Base-by-base conservation (phyloP, 768 basidiomycete species). In the Lentinula raphanica region DNA sequence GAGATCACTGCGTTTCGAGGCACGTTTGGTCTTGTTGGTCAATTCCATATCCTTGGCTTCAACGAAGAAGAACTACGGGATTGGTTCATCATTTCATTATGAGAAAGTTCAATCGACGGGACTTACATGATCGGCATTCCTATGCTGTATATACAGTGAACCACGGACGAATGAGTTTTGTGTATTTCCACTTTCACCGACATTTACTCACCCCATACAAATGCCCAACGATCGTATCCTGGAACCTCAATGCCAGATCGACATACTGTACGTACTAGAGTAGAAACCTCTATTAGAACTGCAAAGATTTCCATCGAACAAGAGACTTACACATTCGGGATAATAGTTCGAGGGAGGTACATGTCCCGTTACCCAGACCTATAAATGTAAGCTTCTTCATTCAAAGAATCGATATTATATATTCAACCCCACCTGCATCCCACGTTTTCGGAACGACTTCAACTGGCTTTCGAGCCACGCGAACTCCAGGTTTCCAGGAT, bases 391-490 rank as follows among this genome's bases (percentile, higher is more conserved):
- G 27, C 44, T 44, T 56, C 49, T 46, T 23, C n/a, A 9, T 21
- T 38, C 13, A 21, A 7, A 53, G 48, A 28, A 32, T 51, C 49
- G 49, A 51, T 62, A 49, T 49, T 58, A 32, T 23, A 25, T 23
- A 25, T 35, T 40, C 29, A 7, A 56, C 64, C 80, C 54, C 66
- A 87, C 89, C 78, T 92, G 85, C 83, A 94, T 87, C 35, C 82
- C 82, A 56, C 88, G 75, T 3, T 79, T 70, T 59, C 89, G 77
- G 69, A 86, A 93, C 57, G 70, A 72, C 49, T 82, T 72, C 19
- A 97, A 75, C 70, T 94, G 92, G 2, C 90, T 90, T 59, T 92
- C 91, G 12, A 97, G 77, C 94, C 94, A 97, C 69, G 92, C 89
- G 63, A 95, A 78, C 67, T 97, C 79, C 25, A 92, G 76, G 62